Evolutionary conservation across 805 yeast genomes (phyloP), one percentile per base, ranked within the genome.

Genomic region (Sugiyamaella qingdaonensis): DNA sequence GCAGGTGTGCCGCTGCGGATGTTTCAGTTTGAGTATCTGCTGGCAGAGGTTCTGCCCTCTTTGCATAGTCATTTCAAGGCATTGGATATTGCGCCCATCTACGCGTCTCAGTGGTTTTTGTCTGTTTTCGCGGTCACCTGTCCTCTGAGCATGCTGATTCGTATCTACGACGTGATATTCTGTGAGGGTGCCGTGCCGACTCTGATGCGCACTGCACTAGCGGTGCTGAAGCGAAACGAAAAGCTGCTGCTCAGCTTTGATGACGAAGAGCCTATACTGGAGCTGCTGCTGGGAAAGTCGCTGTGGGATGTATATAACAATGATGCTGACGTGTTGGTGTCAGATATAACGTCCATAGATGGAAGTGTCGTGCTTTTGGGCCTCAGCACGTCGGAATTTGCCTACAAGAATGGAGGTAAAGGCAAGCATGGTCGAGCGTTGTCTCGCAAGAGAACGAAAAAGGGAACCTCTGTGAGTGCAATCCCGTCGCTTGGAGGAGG

Each of bases 71-170:
- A 82, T 61, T 72, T 82, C 51, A 55, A 61, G 21, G 54, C 62
- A 64, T 51, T 74, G 70, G 59, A 84, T 71, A 60, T 68, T 70
- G 59, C 75, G 71, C 54, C 77, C 69, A 46, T 81, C 74, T 64
- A 66, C 55, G 72, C 82, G n/a, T 76, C 77, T 48, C 86, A 83
- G 62, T 82, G 88, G 88, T 81, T 85, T 74, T 64, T 82, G 46
- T 78, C 85, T 0, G 77, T 81, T 55, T 76, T 74, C 57, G 79
- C 84, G 1, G 79, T 80, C 32, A 82, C 84, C 41, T 73, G 82
- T n/a, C 87, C 87, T 1, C 74, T 69, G 65, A 73, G 53, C 59
- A 80, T 69, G 72, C 73, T 68, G 62, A 77, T 72, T 58, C 78
- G 69, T 64, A 73, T 65, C 67, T 82, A 74, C 75, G 86, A 73